These are phyloP conservation scores for Lichtheimia hyalospora DNA, from an alignment of 371 early-diverging fungal species.

Conservation along the genomic window DNA sequence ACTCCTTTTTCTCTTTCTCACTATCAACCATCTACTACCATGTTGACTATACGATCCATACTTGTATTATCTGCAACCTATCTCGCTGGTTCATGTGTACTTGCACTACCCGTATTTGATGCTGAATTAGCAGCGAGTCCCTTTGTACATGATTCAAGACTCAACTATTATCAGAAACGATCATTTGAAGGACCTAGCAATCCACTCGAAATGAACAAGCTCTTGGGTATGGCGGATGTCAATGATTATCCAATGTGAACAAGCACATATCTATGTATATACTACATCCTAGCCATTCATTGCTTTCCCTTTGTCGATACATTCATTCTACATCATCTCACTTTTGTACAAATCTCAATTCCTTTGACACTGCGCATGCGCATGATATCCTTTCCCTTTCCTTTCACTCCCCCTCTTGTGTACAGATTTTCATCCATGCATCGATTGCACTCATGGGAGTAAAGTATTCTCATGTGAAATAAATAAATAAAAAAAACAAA, in stretches of 20 bases:
- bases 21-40: too few relatives aligned
- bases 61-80: too few relatives aligned
- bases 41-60: too few relatives aligned
- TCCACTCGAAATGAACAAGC: constrained; percentile 1
- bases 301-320: background rate
- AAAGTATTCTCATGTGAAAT: too few relatives aligned
- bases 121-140: background rate
- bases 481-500: too few relatives aligned
- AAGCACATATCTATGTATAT: background rate
- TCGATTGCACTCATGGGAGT: too few relatives aligned
- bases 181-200: background rate
- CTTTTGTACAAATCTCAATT: background rate
- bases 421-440: too few relatives aligned
- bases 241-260: constrained; percentile 1
- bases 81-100: too few relatives aligned
- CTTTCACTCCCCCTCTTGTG: background rate
- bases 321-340: background rate
- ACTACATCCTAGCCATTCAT: background rate
- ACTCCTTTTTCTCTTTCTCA: too few relatives aligned
- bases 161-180: constrained; percentile 1
- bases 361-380: background rate
- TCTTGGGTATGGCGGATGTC: background rate
- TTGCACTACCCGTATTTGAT: background rate
- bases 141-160: background rate
- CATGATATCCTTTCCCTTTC: background rate